Evolutionary conservation across 106 monocot genomes (phyloP), one percentile per base, ranked within the genome.

Genomic region (Chionographis japonica): DNA sequence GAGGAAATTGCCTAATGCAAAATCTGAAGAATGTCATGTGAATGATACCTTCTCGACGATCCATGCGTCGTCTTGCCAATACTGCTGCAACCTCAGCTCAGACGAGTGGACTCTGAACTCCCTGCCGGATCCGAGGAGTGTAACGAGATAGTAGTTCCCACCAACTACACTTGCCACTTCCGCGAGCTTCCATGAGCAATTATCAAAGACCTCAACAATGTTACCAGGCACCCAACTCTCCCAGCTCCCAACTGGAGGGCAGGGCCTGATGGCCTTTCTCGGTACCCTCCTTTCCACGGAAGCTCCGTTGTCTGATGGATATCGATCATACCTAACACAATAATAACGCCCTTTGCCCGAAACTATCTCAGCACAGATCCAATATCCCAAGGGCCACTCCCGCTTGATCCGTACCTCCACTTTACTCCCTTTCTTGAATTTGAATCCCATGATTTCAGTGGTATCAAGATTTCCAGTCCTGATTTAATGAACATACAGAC

Each of bases 61-160:
- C 85, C 85, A 85, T 62, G 46, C 68, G 68, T 68, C 14, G 40
- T 71, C 61, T 55, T 74, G 39, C 85, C 85, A 85, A 55, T 43
- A 19, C 15, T 78, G 81, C 3, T 63, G 56, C 39, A 74, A 1
- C 63, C 85, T 64, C 15, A 85, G 20, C 18, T 67, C 65, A 37
- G 74, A 75, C 54, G 12, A 37, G n/a, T 60, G 75, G 9, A 62
- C 67, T 16, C 49, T 54, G 56, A 81, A 58, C 66, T 66, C 40
- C 16, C 27, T 9, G 6, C 36, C 46, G 4, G 66, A 70, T 18
- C 77, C 77, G 43, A 63, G 37, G n/a, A 77, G 65, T 35, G 42
- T 66, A 50, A 80, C 74, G 39, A 66, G 43, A 61, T 41, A 71
- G 62, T 67, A 67, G 36, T 61, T 18, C 49, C 17, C 20, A 36